These are phyloP conservation scores for Flueggea neowawraea DNA, from an alignment of 441 rosid genomes.

Conservation along the genomic window DNA sequence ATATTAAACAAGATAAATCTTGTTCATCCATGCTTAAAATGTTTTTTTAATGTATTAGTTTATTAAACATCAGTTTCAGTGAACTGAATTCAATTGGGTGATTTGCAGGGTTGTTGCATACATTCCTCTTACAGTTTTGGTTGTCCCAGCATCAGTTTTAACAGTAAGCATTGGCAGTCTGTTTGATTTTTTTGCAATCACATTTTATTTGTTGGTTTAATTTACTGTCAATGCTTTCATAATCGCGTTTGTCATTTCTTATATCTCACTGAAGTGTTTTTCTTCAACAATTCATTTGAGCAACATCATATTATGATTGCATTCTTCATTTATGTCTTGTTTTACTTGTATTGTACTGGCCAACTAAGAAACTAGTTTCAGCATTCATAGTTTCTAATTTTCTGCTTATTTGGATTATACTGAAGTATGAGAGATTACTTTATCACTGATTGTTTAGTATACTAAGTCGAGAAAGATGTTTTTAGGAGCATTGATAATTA, in stretches of 20 bases:
- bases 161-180: slow-evolving; percentile 49
- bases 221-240: neutral
- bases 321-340: neutral
- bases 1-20: too few relatives aligned
- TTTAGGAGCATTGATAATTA: too few relatives aligned
- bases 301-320: neutral
- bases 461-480: too few relatives aligned
- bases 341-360: neutral
- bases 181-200: slow-evolving; percentile 8
- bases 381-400: neutral
- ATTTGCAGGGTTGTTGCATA: slow-evolving; percentile 86
- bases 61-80: neutral
- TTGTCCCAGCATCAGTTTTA: slow-evolving; percentile 97
- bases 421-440: too few relatives aligned
- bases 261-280: neutral
- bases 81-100: slow-evolving; percentile 11
- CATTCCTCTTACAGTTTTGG: slow-evolving; percentile 90
- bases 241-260: neutral
- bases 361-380: neutral
- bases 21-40: too few relatives aligned
- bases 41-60: too few relatives aligned
- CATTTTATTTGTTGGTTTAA: neutral
- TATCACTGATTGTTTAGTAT: too few relatives aligned
- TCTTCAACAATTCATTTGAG: neutral
- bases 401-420: slow-evolving; percentile 13